Evolutionary conservation across 345 rosid species (phyloP).

Genomic region (Acer negundo): DNA sequence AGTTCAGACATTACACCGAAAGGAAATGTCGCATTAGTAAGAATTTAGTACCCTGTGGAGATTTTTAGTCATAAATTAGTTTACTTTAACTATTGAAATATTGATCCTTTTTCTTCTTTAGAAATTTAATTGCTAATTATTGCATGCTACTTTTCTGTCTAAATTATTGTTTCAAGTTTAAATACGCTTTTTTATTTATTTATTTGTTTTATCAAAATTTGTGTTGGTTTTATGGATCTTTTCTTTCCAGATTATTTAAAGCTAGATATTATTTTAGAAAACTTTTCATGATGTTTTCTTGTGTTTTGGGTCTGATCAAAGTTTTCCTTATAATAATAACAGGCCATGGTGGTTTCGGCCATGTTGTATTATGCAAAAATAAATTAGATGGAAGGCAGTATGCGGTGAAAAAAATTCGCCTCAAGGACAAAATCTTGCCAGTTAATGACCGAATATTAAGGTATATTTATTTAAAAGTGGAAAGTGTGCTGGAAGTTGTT

Average conservation of each 20-base stretch:
- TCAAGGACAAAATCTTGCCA: constrained; percentile 83
- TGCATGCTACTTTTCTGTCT: background rate
- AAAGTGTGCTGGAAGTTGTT: constrained; percentile 11
- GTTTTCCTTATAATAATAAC: constrained; percentile 17
- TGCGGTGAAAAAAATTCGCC: constrained; percentile 94
- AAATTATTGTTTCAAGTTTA: background rate
- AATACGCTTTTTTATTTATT: background rate
- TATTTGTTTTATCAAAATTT: background rate
- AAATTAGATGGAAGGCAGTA: constrained; percentile 97
- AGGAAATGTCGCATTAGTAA: background rate
- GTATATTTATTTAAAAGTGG: constrained; percentile 38
- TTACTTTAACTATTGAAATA: background rate
- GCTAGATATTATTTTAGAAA: background rate
- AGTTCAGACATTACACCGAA: background rate
- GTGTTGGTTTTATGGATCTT: background rate
- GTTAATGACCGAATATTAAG: constrained; percentile 75
- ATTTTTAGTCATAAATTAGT: background rate
- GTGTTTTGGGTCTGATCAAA: background rate
- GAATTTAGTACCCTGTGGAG: background rate
- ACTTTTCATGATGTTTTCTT: background rate
- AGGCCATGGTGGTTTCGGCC: constrained; percentile 99
- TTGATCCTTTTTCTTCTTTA: background rate
- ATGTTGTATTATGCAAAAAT: constrained; percentile 91
- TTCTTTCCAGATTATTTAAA: background rate
- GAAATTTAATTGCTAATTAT: background rate